Conservation (phyloP, 176 grass and related monocot species). For the Puya raimondii region DNA sequence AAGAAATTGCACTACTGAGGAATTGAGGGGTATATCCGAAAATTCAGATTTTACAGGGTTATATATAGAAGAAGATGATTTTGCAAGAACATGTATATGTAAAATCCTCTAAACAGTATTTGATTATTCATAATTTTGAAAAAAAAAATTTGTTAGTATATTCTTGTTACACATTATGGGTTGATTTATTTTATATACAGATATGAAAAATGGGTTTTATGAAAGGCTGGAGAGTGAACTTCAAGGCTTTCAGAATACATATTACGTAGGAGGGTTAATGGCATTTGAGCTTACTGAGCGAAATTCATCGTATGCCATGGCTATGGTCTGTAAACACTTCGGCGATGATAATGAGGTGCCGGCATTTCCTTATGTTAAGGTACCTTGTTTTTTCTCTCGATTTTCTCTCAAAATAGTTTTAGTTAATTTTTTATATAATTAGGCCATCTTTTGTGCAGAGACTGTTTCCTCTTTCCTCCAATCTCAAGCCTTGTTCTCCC, state of each 20-base stretch:
- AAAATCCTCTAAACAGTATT: too few relatives aligned
- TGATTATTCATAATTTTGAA: too few relatives aligned
- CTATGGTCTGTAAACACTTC: conserved; percentile 52
- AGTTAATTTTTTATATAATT: conserved; percentile 11
- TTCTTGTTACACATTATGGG: conserved; percentile 18
- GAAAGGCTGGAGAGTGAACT: conserved; percentile 49
- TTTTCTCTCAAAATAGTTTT: not conserved
- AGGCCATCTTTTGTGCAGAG: conserved; percentile 41
- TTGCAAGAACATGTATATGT: too few relatives aligned
- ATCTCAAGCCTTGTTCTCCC: conserved; percentile 29
- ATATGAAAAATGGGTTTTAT: conserved; percentile 61
- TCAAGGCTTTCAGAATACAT: conserved; percentile 78
- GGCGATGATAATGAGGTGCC: conserved; percentile 28
- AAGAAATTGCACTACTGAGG: not conserved
- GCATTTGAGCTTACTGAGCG: conserved; percentile 73
- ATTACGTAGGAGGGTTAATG: conserved; percentile 63
- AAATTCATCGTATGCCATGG: conserved; percentile 54
- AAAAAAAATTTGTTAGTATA: conserved; percentile 4
- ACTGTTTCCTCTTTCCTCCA: conserved; percentile 45
- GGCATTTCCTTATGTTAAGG: conserved; percentile 56
- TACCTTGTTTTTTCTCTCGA: conserved; percentile 8
- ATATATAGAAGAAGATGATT: too few relatives aligned
- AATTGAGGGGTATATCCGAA: too few relatives aligned
- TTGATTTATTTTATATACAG: conserved; percentile 27
- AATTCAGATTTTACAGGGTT: too few relatives aligned